Evolutionary conservation across 306 rosid genomes (phyloP).

Genomic region (Ormosia emarginata): DNA sequence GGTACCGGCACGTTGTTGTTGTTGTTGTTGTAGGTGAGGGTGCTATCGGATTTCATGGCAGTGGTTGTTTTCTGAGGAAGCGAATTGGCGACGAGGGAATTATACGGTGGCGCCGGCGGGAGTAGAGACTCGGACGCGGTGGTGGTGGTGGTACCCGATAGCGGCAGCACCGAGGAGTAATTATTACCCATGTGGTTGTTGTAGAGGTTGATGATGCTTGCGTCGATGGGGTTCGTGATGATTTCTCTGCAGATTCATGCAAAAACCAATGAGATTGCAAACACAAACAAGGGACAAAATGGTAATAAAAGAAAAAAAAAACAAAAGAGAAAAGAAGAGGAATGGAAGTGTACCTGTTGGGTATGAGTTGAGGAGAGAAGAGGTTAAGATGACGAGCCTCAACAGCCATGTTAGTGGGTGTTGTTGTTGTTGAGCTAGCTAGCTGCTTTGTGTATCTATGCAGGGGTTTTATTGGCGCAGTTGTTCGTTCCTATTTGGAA

Average conservation of each 20-base stretch:
- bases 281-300: neutral
- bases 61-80: conserved; percentile 29
- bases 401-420: conserved; percentile 50
- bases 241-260: conserved; percentile 40
- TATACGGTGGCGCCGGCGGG: conserved; percentile 33
- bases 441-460: neutral
- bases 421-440: neutral
- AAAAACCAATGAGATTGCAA: neutral
- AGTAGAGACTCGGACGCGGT: conserved; percentile 46
- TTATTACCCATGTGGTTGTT: conserved; percentile 21
- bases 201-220: conserved; percentile 33
- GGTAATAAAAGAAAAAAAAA: no score
- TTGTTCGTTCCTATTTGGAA: neutral
- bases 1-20: conserved; percentile 16
- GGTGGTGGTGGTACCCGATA: conserved; percentile 44
- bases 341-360: conserved; percentile 42
- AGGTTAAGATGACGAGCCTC: conserved; percentile 67
- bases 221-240: conserved; percentile 46
- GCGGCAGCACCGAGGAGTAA: conserved; percentile 39
- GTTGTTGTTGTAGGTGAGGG: conserved; percentile 39
- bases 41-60: conserved; percentile 61
- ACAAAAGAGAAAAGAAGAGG: neutral
- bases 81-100: conserved; percentile 31
- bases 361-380: conserved; percentile 52
- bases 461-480: neutral